Percentiles rank a stretch among this genome's conserved stretches.
phyloP scores from a whole-genome alignment of 176 grass and related monocot species.

The Carex littledalei region DNA sequence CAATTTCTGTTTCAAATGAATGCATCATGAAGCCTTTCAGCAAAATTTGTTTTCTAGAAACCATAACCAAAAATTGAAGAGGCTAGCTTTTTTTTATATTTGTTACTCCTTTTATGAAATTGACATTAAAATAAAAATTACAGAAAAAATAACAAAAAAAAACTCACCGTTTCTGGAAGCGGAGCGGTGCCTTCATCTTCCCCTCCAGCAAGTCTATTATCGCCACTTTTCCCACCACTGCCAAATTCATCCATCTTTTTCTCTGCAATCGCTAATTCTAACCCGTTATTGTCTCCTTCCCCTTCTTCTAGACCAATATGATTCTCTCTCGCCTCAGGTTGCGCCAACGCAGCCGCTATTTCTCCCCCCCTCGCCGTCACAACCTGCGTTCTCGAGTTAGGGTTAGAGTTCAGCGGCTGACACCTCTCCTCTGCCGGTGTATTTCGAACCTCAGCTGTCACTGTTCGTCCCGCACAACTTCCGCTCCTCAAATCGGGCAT shows the following conservation, averaged over 20 bases:
- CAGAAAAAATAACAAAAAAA: conserved; percentile 8
- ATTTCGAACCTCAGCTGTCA: background rate
- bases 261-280: conserved; percentile 19
- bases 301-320: conserved; percentile 41
- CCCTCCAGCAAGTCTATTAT: conserved; percentile 32
- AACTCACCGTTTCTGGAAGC: conserved; percentile 71
- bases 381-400: conserved; percentile 58
- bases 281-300: conserved; percentile 20
- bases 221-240: conserved; percentile 52
- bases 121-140: background rate
- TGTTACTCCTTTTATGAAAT: background rate
- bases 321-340: conserved; percentile 28
- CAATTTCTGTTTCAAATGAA: background rate
- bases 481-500: conserved; percentile 42
- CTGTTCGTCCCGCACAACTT: conserved; percentile 26
- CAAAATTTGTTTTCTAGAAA: background rate
- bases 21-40: background rate
- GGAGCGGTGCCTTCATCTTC: conserved; percentile 67
- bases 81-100: background rate
- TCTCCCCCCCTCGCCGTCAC: conserved; percentile 49
- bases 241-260: conserved; percentile 58
- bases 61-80: background rate
- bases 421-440: background rate
- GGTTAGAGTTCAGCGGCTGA: conserved; percentile 37
- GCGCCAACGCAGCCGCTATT: conserved; percentile 33